Percentiles rank a stretch among this genome's conserved stretches.
These are phyloP conservation scores for Pontederia crassipes DNA, from an alignment of 176 grass and related monocot genomes.

Conservation along the genomic window DNA sequence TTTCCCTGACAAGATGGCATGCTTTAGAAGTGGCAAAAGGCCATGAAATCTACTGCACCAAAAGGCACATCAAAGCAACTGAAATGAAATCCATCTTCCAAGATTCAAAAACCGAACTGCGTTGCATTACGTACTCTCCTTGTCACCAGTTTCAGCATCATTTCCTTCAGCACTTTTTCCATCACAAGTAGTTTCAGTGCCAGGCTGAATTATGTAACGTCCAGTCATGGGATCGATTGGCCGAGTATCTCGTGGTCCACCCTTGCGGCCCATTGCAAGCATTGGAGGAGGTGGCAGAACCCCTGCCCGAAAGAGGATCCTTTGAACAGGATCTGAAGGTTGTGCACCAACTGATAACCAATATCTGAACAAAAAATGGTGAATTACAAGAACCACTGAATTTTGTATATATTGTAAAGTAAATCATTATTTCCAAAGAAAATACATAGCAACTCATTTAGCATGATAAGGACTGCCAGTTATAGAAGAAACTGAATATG, in stretches of 20 bases:
- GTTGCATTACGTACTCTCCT: neutral
- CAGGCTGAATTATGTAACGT: slow-evolving; percentile 31
- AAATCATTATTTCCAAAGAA: too few relatives aligned
- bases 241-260: slow-evolving; percentile 51
- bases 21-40: neutral
- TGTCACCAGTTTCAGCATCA: slow-evolving; percentile 17
- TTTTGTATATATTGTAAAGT: too few relatives aligned
- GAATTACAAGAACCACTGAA: neutral
- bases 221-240: slow-evolving; percentile 82
- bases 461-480: too few relatives aligned
- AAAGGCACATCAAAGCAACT: neutral
- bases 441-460: too few relatives aligned
- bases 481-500: too few relatives aligned
- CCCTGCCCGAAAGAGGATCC: slow-evolving; percentile 73
- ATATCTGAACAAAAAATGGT: slow-evolving; percentile 32
- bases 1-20: neutral
- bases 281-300: slow-evolving; percentile 74
- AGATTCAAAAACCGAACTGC: too few relatives aligned
- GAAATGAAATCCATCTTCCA: neutral
- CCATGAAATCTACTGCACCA: slow-evolving; percentile 3
- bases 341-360: slow-evolving; percentile 91
- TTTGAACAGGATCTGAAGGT: slow-evolving; percentile 76
- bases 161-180: slow-evolving; percentile 20
- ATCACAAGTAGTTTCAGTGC: slow-evolving; percentile 19
- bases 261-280: slow-evolving; percentile 67